Evolutionary conservation across 2,329 filamentous ascomycete species (phyloP).

Genomic region (Cladobotryum mycophilum): DNA sequence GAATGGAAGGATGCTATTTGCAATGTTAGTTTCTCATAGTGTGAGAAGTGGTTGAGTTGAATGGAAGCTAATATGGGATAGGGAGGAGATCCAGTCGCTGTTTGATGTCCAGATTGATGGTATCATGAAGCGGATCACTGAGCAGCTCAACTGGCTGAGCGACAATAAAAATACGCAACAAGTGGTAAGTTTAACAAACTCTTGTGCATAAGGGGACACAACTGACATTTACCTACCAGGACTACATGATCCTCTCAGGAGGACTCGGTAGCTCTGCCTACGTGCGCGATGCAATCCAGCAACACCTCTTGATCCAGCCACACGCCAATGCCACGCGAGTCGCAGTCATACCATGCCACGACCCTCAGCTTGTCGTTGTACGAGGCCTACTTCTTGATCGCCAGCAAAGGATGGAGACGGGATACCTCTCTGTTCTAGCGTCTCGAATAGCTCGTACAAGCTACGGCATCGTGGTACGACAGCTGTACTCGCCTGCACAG

Average conservation of each 20-base stretch:
- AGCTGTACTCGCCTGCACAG: slow-evolving; percentile 28
- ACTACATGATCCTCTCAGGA: slow-evolving; percentile 38
- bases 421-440: slow-evolving; percentile 35
- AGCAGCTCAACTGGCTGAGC: slow-evolving; percentile 35
- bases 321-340: slow-evolving; percentile 31
- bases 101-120: slow-evolving; percentile 37
- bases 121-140: slow-evolving; percentile 32
- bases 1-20: slow-evolving; percentile 34
- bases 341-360: slow-evolving; percentile 38
- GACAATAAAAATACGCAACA: slow-evolving; percentile 22
- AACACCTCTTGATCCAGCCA: slow-evolving; percentile 25
- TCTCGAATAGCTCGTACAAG: slow-evolving; percentile 36
- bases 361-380: slow-evolving; percentile 50
- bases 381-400: slow-evolving; percentile 47
- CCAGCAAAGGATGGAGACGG: slow-evolving; percentile 39
- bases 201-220: neutral
- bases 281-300: slow-evolving; percentile 36
- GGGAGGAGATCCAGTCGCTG: slow-evolving; percentile 36
- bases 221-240: slow-evolving; percentile 20
- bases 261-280: slow-evolving; percentile 42
- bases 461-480: slow-evolving; percentile 35
- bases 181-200: slow-evolving; percentile 23
- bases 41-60: neutral
- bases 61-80: slow-evolving; percentile 12
- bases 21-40: slow-evolving; percentile 25